Evolutionary conservation across 768 basidiomycete species (phyloP).

Genomic region (Leccinum longicurvipes): DNA sequence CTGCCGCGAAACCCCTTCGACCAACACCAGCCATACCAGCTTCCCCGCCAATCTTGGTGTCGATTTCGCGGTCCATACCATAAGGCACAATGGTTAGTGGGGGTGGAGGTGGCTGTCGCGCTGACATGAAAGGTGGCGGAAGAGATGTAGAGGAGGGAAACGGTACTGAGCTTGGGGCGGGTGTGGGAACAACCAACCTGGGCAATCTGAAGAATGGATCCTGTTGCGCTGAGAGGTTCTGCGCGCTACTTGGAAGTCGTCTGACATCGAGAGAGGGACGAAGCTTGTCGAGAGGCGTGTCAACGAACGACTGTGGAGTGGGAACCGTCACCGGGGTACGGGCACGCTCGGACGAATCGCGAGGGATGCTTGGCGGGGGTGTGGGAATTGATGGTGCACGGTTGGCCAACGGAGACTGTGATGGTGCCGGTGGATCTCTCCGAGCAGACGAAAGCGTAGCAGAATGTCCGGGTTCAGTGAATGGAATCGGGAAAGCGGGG

Average conservation of each 20-base stretch:
- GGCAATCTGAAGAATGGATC: conserved; percentile 7
- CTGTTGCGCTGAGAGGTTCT: conserved; percentile 3
- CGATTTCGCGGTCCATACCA: conserved; percentile 37
- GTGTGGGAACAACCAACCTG: conserved; percentile 9
- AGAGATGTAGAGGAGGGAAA: conserved; percentile 14
- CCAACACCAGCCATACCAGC: conserved; percentile 93
- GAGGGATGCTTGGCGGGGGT: conserved; percentile 7
- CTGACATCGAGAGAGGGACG: conserved; percentile 11
- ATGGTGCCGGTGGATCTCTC: conserved; percentile 12
- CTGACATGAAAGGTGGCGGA: conserved; percentile 3
- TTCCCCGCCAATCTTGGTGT: conserved; percentile 71
- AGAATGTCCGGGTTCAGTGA: conserved; percentile 16
- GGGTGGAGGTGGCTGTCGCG: conserved; percentile 21
- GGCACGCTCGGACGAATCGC: conserved; percentile 16
- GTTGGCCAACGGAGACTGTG: conserved; percentile 6
- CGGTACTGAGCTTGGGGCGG: conserved; percentile 8
- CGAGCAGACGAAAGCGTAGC: conserved; percentile 11
- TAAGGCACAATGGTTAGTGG: conserved; percentile 12
- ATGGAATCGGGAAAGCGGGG: conserved; percentile 9
- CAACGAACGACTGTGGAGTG: no score
- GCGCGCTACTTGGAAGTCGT: conserved; percentile 16
- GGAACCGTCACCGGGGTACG: conserved; percentile 15
- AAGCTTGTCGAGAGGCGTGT: conserved; percentile 18
- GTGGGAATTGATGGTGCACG: conserved; percentile 11
- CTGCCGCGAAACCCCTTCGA: conserved; percentile 75